A percentile compares a stretch with the other conserved stretches of the same genome.
These are phyloP conservation scores for Saccharum officinarum DNA, from an alignment of 176 grass and related monocot genomes.

Conservation along the genomic window DNA sequence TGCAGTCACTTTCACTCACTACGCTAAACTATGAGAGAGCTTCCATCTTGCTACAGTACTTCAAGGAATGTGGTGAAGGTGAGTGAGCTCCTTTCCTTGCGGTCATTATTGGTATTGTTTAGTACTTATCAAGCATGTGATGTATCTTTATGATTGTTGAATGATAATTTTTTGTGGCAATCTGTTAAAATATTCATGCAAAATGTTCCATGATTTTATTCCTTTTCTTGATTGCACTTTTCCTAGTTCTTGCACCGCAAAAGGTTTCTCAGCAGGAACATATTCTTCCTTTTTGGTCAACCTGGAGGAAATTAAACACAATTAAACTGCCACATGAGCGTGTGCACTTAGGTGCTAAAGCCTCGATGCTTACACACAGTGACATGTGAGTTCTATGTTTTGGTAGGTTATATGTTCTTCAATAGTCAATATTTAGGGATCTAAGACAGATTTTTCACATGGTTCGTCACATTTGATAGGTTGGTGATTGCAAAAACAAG, in stretches of 20 bases:
- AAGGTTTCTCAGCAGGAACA: slow-evolving; percentile 78
- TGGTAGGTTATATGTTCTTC: neutral
- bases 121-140: neutral
- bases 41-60: slow-evolving; percentile 73
- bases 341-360: slow-evolving; percentile 78
- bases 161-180: neutral
- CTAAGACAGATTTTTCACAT: neutral
- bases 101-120: neutral
- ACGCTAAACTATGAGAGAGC: slow-evolving; percentile 87
- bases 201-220: neutral
- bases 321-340: slow-evolving; percentile 61
- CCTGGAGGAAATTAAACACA: slow-evolving; percentile 51
- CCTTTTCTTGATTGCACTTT: slow-evolving; percentile 27
- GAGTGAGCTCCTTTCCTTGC: neutral
- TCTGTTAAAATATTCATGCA: slow-evolving; percentile 1
- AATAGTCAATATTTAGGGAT: neutral
- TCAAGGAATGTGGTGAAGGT: slow-evolving; percentile 71
- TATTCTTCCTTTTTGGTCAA: slow-evolving; percentile 81
- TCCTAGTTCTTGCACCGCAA: slow-evolving; percentile 64
- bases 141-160: neutral
- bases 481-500: slow-evolving; percentile 62
- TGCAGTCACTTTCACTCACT: slow-evolving; percentile 85
- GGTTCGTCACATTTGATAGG: slow-evolving; percentile 48
- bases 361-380: slow-evolving; percentile 62
- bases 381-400: slow-evolving; percentile 64